Base-by-base conservation (phyloP, 768 basidiomycete species). In the Termitomyces sp. region DNA sequence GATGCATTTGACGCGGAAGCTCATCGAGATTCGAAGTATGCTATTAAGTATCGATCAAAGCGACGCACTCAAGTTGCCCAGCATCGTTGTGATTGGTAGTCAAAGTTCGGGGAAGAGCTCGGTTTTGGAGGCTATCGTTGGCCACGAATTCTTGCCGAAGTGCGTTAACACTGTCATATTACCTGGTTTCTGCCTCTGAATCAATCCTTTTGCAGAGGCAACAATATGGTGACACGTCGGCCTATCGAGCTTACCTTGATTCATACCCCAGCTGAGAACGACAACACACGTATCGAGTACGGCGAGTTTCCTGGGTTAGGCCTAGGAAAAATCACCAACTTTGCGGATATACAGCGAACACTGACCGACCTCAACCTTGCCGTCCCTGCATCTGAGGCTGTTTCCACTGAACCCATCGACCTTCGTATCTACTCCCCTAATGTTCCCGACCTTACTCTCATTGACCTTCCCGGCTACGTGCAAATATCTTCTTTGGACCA, bases 81-180 rank as follows among this genome's bases (percentile, higher is more conserved):
- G 94, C 65, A 98, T 99, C 60, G 97, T 98, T 44, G 97, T 98
- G 48, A 91, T 99, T 61, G 97, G 97, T 12, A 96, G 93, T 70
- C 97, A 99, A 75, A 97, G 94, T 71, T 95, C 93, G 2, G 97
- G 97, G 12, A 99, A 99, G 78, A 98, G 94, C 65, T 95, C 93
- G 28, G 97, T 99, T 0, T 74, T 99, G 59, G 97, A 99, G 72
- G 89, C 97, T 5, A 91, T 99, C 59, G 97, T 99, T 29, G 97
- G 97, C 0, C 93, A 97, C 58, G 94, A 98, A 71, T 99, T 99
- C 69, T 76, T 99, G 36, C 97, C 97, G 24, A 99, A 99, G 96
- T 98, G 67, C 62, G 93, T 80, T 3, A 26, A 37, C 29, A 9
- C 24, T 53, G 24, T 20, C 26, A 13, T 52, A 28, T 41, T 10